Conservation (phyloP, 805 yeast species). For the Lachancea lanzarotensis region DNA sequence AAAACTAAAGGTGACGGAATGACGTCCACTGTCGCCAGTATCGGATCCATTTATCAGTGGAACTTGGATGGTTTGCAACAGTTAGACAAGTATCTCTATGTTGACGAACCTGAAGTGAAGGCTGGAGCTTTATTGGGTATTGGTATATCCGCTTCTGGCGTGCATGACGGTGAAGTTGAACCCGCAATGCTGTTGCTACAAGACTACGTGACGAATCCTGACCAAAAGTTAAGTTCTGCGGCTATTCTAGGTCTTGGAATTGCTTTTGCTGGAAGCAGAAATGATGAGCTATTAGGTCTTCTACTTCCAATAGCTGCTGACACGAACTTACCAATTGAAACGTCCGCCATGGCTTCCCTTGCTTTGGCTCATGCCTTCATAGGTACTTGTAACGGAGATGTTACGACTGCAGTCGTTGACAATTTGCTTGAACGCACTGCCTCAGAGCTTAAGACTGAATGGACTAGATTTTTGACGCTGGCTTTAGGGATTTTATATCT, state of each 20-base stretch:
- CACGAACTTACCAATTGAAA: slow-evolving; percentile 63
- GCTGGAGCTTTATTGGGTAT: slow-evolving; percentile 97
- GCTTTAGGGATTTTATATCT: slow-evolving; percentile 87
- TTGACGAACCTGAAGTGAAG: slow-evolving; percentile 77
- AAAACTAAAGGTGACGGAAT: slow-evolving; percentile 89
- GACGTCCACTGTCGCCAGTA: slow-evolving; percentile 84
- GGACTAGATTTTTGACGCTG: slow-evolving; percentile 84
- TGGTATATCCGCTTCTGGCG: slow-evolving; percentile 86
- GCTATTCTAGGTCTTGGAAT: slow-evolving; percentile 89
- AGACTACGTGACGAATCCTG: slow-evolving; percentile 68
- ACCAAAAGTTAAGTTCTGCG: slow-evolving; percentile 60
- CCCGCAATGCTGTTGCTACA: slow-evolving; percentile 82
- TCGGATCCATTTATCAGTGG: slow-evolving; percentile 91
- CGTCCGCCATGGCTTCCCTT: slow-evolving; percentile 78
- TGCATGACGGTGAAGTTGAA: slow-evolving; percentile 85
- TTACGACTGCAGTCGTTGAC: slow-evolving; percentile 86
- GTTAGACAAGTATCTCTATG: slow-evolving; percentile 81
- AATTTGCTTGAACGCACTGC: slow-evolving; percentile 81
- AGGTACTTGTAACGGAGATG: slow-evolving; percentile 92
- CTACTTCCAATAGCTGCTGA: slow-evolving; percentile 81
- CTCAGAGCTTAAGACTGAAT: slow-evolving; percentile 70
- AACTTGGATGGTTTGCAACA: slow-evolving; percentile 85
- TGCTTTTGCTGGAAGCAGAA: slow-evolving; percentile 90
- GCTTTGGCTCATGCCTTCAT: slow-evolving; percentile 92
- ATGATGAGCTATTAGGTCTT: slow-evolving; percentile 72